These are phyloP conservation scores for Ambrosia trifida DNA, from an alignment of 129 eudicot genomes.

Conservation along the genomic window DNA sequence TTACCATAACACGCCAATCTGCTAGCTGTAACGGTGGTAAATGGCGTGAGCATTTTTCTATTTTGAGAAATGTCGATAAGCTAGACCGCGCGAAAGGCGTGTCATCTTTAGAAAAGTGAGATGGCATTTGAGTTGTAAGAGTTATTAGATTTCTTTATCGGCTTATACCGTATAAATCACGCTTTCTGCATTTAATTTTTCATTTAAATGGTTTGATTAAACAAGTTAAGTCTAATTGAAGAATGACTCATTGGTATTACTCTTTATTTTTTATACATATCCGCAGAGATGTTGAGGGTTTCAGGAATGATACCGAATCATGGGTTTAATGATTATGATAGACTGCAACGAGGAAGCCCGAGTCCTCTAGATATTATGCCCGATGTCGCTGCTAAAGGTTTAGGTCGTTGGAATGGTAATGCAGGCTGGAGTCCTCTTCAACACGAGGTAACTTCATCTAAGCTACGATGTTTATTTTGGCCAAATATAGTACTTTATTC, in stretches of 20 bases:
- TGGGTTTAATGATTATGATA: conserved; percentile 54
- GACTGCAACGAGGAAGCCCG: conserved; percentile 71
- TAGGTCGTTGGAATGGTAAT: conserved; percentile 52
- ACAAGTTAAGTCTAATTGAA: not conserved
- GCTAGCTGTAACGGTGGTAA: conserved; percentile 12
- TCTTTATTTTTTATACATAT: not conserved
- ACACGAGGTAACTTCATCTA: conserved; percentile 48
- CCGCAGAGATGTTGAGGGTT: conserved; percentile 60
- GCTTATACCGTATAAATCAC: conserved; percentile 5
- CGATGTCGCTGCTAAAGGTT: conserved; percentile 42
- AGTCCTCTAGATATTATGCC: conserved; percentile 53
- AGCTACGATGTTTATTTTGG: no score
- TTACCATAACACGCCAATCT: not conserved
- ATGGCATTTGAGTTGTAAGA: not conserved
- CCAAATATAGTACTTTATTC: not conserved
- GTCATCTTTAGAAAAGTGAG: not conserved
- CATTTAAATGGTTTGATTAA: not conserved
- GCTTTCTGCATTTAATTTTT: conserved; percentile 7
- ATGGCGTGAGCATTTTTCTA: conserved; percentile 1
- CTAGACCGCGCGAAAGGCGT: conserved; percentile 1
- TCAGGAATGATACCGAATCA: conserved; percentile 56
- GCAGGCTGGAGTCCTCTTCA: conserved; percentile 52
- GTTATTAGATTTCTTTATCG: conserved; percentile 2
- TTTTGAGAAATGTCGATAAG: conserved; percentile 12
- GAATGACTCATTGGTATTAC: not conserved